A percentile compares a stretch with the other conserved stretches of the same genome.
These are phyloP conservation scores for Trypanosoma scelopori DNA, from an alignment of 208 protist species.

Conservation along the genomic window DNA sequence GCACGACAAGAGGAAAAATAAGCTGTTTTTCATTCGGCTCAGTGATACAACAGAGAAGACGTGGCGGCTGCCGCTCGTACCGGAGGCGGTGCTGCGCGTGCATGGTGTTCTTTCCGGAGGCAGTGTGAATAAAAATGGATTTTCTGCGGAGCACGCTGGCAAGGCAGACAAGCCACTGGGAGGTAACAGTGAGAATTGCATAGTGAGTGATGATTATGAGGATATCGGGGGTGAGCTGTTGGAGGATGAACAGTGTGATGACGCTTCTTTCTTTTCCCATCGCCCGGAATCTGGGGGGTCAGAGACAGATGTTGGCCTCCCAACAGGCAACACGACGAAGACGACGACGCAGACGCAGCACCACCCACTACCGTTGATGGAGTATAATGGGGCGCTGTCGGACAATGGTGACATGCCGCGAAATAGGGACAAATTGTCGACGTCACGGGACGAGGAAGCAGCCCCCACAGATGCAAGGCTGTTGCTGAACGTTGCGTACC, in stretches of 20 bases:
- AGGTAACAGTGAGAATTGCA: neutral
- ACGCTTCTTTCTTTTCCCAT: too few relatives aligned
- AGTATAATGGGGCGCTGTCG: too few relatives aligned
- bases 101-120: neutral
- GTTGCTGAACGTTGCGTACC: neutral
- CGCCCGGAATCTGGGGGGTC: too few relatives aligned
- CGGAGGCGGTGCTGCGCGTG: neutral
- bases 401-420: too few relatives aligned
- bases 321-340: too few relatives aligned
- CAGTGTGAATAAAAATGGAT: neutral
- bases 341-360: too few relatives aligned
- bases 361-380: too few relatives aligned
- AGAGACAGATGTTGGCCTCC: too few relatives aligned
- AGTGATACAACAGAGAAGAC: conserved; percentile 8
- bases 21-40: conserved; percentile 12
- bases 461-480: neutral
- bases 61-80: neutral
- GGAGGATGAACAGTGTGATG: neutral
- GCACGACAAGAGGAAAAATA: conserved; percentile 2
- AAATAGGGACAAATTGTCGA: neutral
- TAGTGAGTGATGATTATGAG: neutral
- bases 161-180: neutral
- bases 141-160: neutral
- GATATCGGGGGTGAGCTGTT: neutral
- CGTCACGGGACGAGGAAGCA: neutral